A percentile compares a stretch with the other conserved stretches of the same genome.
These are phyloP conservation scores for Malassezia dermatis DNA, from an alignment of 1,284 basidiomycete genomes.

Conservation along the genomic window DNA sequence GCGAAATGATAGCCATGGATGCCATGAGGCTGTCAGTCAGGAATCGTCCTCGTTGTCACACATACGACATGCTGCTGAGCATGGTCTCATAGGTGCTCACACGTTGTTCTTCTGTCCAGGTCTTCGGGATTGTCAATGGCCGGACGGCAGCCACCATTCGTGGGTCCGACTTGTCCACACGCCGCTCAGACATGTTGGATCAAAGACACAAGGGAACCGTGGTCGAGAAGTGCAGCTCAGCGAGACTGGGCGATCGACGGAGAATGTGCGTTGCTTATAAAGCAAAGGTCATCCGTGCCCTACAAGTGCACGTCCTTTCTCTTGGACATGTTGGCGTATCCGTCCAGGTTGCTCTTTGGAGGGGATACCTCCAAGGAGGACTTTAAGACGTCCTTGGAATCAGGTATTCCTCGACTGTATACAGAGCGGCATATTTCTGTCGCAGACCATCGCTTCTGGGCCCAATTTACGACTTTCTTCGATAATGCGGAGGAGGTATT, in stretches of 20 bases:
- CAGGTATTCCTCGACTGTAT: constrained; percentile 36
- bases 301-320: neutral
- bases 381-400: constrained; percentile 10
- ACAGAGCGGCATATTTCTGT: constrained; percentile 30
- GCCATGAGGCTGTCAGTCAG: constrained; percentile 5
- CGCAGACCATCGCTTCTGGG: constrained; percentile 37
- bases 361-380: constrained; percentile 1
- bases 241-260: neutral
- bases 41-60: neutral
- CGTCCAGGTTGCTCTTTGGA: constrained; percentile 8
- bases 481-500: constrained; percentile 32
- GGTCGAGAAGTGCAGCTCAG: neutral
- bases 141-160: neutral
- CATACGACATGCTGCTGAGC: constrained; percentile 10
- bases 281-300: neutral
- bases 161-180: constrained; percentile 15
- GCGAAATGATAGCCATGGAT: constrained; percentile 7
- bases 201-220: neutral
- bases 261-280: neutral
- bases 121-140: constrained; percentile 2
- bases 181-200: neutral
- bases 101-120: neutral
- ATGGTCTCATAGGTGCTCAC: neutral
- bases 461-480: constrained; percentile 24
- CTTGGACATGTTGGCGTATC: constrained; percentile 4